Conservation (phyloP, 257 asterid genomes). For the Primulina tabacum region DNA sequence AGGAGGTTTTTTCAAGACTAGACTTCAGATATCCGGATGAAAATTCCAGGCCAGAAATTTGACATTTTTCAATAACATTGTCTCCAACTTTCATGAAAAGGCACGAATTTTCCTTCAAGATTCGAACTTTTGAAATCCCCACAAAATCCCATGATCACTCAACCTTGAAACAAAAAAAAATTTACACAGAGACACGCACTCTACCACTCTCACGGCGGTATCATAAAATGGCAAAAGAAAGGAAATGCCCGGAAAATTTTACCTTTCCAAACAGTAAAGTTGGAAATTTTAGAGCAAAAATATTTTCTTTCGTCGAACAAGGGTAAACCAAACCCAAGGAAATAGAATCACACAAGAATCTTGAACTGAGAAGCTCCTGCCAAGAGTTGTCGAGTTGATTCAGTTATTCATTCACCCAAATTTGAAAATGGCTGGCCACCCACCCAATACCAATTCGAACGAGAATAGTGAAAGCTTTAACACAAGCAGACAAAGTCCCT, state of each 20-base stretch:
- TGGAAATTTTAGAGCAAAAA: conserved; percentile 33
- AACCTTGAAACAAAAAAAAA: neutral
- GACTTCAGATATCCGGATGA: neutral
- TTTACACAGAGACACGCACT: conserved; percentile 12
- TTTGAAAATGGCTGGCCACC: conserved; percentile 26
- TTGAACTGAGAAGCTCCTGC: conserved; percentile 22
- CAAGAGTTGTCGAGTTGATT: conserved; percentile 23
- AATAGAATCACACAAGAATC: conserved; percentile 21
- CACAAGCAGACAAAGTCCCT: conserved; percentile 32
- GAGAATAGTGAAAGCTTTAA: conserved; percentile 14
- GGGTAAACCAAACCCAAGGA: neutral
- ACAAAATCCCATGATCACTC: conserved; percentile 15
- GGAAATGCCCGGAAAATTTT: conserved; percentile 10
- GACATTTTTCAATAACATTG: neutral
- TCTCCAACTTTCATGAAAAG: conserved; percentile 16
- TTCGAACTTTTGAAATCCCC: conserved; percentile 7
- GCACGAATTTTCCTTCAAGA: conserved; percentile 8
- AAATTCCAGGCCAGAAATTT: conserved; percentile 3
- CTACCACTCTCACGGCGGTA: neutral
- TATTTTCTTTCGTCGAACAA: conserved; percentile 13
- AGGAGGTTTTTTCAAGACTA: neutral
- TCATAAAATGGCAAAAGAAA: neutral
- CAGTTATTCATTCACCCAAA: conserved; percentile 1
- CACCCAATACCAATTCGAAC: conserved; percentile 20
- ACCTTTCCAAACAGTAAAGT: conserved; percentile 23